Base-by-base conservation (phyloP, 257 asterid genomes). In the Solanum tarapatanum region DNA sequence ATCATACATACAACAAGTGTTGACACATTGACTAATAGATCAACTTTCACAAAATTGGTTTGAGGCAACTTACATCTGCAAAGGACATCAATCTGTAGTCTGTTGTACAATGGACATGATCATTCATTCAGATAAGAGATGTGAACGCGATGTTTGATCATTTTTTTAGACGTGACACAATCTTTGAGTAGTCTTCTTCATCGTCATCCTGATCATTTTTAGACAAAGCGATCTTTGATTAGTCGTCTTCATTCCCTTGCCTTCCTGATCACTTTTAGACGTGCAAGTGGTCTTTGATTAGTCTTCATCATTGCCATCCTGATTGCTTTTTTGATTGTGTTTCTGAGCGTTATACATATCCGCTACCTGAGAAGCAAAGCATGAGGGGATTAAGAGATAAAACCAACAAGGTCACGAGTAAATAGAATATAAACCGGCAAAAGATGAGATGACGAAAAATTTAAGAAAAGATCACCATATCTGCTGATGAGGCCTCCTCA, bases 401-500 rank as follows among this genome's bases (percentile, higher is more conserved):
- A 69, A 17, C 43, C 11, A 82, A 79, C 80, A 12, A 55, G 32
- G 33, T 41, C 33, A n/a, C 4, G 17, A 45, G 66, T 1, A 48
- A 37, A 70, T 35, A 41, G 32, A 84, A 70, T 7, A 72, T 13
- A 74, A 83, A 72, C 85, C 19, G 80, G 28, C 36, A 87, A 41
- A 23, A 41, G 28, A 28, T 12, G 43, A 58, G 41, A 83, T n/a
- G 33, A 39, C 70, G n/a, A 39, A 30, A 83, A 33, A 35, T 66
- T 28, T 3, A 26, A 45, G 62, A 66, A 21, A 86, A 84, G 74
- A 88, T 92, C 89, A 96, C 99, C 98, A 89, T 92, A 82, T 97
- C 99, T 69, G 99, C 90, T 73, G 98, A 90, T 28, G 98, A 88
- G 84, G 99, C 97, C 88, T 96, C 90, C 93, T 96, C 99, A 19